These are phyloP conservation scores for Phytophthora cajani DNA, from an alignment of 352 stramenopile genomes.

Conservation along the genomic window DNA sequence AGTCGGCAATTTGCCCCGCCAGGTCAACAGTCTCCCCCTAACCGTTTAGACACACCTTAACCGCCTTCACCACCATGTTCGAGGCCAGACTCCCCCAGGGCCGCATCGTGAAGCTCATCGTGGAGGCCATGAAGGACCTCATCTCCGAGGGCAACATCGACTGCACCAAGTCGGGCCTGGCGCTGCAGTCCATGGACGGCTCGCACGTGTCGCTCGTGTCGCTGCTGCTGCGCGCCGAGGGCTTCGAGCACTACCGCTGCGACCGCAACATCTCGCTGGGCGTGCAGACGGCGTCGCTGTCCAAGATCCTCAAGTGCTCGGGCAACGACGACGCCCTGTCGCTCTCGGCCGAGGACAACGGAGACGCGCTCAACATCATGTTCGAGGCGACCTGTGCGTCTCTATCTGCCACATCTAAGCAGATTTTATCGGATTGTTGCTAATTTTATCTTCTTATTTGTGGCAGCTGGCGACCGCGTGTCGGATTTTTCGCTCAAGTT, in stretches of 20 bases:
- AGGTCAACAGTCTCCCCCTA: constrained; percentile 4
- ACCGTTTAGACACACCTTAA: neutral
- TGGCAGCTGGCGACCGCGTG: constrained; percentile 88
- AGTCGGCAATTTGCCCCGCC: constrained; percentile 52
- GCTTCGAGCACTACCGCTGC: constrained; percentile 99
- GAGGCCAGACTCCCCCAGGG: constrained; percentile 97
- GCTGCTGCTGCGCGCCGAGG: constrained; percentile 92
- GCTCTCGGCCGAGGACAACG: constrained; percentile 98
- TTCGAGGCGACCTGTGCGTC: constrained; percentile 95
- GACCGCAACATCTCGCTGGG: constrained; percentile 97
- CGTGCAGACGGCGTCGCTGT: constrained; percentile 97
- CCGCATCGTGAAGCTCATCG: constrained; percentile 98
- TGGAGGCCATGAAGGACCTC: constrained; percentile 99
- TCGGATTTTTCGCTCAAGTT: constrained; percentile 99
- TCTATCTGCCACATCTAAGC: constrained; percentile 5
- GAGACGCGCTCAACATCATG: constrained; percentile 96
- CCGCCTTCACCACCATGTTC: constrained; percentile 90
- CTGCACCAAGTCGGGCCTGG: constrained; percentile 93
- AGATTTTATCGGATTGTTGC: neutral
- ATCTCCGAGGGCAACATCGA: constrained; percentile 99
- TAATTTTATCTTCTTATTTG: constrained; percentile 15
- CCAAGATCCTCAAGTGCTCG: constrained; percentile 99
- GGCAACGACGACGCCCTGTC: constrained; percentile 98
- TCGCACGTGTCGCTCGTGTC: constrained; percentile 98
- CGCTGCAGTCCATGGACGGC: constrained; percentile 98